phyloP scores from a whole-genome alignment of 2,329 filamentous ascomycete species.

The Clarireedia paspali region DNA sequence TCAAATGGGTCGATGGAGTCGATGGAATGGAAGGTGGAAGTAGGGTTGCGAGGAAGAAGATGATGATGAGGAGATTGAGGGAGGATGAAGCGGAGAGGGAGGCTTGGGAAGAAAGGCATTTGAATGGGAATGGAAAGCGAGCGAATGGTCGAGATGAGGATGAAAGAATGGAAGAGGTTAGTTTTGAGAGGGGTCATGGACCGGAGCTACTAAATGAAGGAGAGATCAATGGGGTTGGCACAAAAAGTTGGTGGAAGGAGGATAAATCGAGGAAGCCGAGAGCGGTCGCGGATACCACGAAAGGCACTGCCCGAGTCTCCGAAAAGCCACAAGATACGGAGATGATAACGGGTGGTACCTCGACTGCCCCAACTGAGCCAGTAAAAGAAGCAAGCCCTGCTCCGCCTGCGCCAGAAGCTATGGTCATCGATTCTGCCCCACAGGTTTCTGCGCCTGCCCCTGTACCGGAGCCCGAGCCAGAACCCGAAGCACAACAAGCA shows the following conservation, averaged over 20 bases:
- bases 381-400: background rate
- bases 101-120: background rate
- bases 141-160: background rate
- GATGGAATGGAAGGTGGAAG: slow-evolving; percentile 38
- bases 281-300: background rate
- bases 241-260: slow-evolving; percentile 21
- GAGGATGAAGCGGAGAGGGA: slow-evolving; percentile 19
- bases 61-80: slow-evolving; percentile 13
- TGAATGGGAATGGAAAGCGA: background rate
- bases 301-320: background rate
- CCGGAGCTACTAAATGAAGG: background rate
- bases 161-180: background rate
- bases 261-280: background rate
- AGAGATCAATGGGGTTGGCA: slow-evolving; percentile 18
- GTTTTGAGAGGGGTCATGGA: slow-evolving; percentile 14
- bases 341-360: background rate
- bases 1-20: slow-evolving; percentile 80
- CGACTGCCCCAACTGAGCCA: background rate
- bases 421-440: background rate
- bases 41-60: slow-evolving; percentile 31
- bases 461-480: too few species aligned
- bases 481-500: too few species aligned
- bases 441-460: too few species aligned
- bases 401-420: background rate
- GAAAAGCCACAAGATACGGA: background rate